These are phyloP conservation scores for Wickerhamomyces bisporus DNA, from an alignment of 805 yeast species.

Conservation along the genomic window DNA sequence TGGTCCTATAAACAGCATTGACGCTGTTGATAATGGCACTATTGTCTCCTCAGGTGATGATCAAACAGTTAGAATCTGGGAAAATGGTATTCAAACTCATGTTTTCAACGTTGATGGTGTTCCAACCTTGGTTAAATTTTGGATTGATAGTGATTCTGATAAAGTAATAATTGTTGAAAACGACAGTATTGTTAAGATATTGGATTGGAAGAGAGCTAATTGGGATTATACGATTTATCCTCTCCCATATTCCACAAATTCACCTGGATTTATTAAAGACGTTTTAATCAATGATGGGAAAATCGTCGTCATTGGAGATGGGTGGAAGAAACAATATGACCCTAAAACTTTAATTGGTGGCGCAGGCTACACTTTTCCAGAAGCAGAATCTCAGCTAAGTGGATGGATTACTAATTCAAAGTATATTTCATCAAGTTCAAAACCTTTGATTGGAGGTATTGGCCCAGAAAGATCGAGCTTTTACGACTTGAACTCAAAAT, in stretches of 20 bases:
- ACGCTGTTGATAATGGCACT: slow-evolving; percentile 25
- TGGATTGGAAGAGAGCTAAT: slow-evolving; percentile 28
- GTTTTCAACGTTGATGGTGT: slow-evolving; percentile 11
- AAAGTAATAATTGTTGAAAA: slow-evolving; percentile 29
- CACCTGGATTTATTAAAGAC: slow-evolving; percentile 13
- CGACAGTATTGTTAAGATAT: slow-evolving; percentile 25
- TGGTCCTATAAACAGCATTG: slow-evolving; percentile 26
- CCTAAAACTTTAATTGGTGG: slow-evolving; percentile 25
- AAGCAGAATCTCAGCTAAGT: slow-evolving; percentile 11
- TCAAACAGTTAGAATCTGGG: slow-evolving; percentile 25
- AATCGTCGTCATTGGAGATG: slow-evolving; percentile 27
- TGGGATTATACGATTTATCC: slow-evolving; percentile 30
- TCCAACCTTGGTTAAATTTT: slow-evolving; percentile 27
- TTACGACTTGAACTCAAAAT: slow-evolving; percentile 16
- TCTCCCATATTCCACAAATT: slow-evolving; percentile 15
- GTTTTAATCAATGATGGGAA: slow-evolving; percentile 20
- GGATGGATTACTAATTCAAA: slow-evolving; percentile 19
- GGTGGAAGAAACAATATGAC: slow-evolving; percentile 30
- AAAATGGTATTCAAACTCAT: slow-evolving; percentile 10
- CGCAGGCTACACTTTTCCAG: slow-evolving; percentile 27
- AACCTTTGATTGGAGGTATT: slow-evolving; percentile 18
- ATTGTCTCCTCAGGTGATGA: slow-evolving; percentile 30
- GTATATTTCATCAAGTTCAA: slow-evolving; percentile 13
- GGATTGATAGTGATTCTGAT: slow-evolving; percentile 28
- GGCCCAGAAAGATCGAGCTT: slow-evolving; percentile 18